Evolutionary conservation across 2,329 filamentous ascomycete species (phyloP).

Genomic region (Trichophaea hybrida): DNA sequence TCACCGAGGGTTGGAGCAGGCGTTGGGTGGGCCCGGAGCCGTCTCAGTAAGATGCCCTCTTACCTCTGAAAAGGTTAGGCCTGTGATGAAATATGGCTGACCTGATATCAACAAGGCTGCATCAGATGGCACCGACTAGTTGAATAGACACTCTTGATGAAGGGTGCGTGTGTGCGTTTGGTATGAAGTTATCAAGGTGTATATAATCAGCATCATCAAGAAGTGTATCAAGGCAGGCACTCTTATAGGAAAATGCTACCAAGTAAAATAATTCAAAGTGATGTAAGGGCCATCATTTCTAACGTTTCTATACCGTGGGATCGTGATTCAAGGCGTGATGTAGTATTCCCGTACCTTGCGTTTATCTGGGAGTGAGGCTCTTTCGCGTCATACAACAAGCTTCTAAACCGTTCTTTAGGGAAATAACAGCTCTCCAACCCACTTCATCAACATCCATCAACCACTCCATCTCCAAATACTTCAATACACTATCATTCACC

Average conservation of each 20-base stretch:
- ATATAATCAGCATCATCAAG: neutral
- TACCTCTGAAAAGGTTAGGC: neutral
- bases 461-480: neutral
- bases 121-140: neutral
- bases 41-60: neutral
- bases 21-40: slow-evolving; percentile 49
- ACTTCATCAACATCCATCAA: slow-evolving; percentile 25
- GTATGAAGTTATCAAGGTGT: neutral
- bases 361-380: slow-evolving; percentile 2
- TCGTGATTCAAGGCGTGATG: neutral
- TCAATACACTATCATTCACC: neutral
- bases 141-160: neutral
- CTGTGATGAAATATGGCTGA: neutral
- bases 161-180: neutral
- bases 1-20: slow-evolving; percentile 55
- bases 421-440: neutral
- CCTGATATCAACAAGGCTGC: neutral
- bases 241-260: neutral
- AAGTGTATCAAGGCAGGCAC: neutral
- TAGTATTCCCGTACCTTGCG: neutral
- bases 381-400: slow-evolving; percentile 3
- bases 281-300: too few relatives aligned
- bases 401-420: neutral
- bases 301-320: too few relatives aligned
- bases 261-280: too few relatives aligned